Conservation (phyloP, 768 basidiomycete species). For the Amanita pseudoporphyria region DNA sequence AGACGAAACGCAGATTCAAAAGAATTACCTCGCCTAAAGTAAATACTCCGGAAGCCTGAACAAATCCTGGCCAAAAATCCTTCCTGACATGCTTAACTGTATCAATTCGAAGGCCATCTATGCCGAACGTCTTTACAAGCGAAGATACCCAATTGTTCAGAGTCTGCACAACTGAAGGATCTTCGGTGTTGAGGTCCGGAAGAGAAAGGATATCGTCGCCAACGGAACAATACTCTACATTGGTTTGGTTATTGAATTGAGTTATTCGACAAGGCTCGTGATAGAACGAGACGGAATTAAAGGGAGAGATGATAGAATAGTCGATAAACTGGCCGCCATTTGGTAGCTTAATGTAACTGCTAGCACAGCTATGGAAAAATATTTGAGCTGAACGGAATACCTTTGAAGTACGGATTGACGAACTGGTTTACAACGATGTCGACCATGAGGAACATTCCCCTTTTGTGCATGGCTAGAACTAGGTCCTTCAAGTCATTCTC, state of each 20-base stretch:
- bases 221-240: conserved; percentile 63
- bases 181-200: conserved; percentile 64
- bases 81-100: conserved; percentile 49
- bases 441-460: conserved; percentile 59
- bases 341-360: conserved; percentile 9
- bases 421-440: conserved; percentile 74
- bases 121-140: conserved; percentile 44
- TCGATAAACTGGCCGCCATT: conserved; percentile 14
- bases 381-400: neutral
- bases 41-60: conserved; percentile 52
- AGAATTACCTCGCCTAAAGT: conserved; percentile 60
- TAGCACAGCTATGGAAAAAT: conserved; percentile 12
- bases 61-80: conserved; percentile 61
- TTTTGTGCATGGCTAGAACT: conserved; percentile 52
- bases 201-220: conserved; percentile 59
- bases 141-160: conserved; percentile 53
- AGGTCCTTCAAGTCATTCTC: conserved; percentile 63
- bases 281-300: conserved; percentile 25
- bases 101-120: conserved; percentile 70
- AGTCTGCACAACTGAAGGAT: conserved; percentile 38
- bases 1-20: neutral
- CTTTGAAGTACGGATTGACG: conserved; percentile 13
- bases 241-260: conserved; percentile 49
- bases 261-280: conserved; percentile 62
- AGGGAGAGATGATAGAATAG: conserved; percentile 21